These are phyloP conservation scores for Backusella circina DNA, from an alignment of 192 early-diverging fungal genomes.

Conservation along the genomic window DNA sequence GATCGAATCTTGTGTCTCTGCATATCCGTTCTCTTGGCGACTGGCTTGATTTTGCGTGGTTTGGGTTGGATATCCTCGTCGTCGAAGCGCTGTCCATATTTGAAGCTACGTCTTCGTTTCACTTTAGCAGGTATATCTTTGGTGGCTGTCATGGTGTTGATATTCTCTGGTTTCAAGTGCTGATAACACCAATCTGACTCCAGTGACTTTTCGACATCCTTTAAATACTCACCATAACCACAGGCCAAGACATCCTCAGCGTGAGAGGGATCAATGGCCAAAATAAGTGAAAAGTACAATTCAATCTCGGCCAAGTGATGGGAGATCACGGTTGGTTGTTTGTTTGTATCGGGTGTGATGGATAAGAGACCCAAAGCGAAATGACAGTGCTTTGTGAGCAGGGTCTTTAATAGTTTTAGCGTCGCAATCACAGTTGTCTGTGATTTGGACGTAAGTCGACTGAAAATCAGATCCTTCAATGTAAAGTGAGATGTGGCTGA, in stretches of 20 bases:
- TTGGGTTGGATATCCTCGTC: conserved; percentile 13
- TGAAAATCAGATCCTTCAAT: conserved; percentile 79
- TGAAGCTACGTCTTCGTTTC: conserved; percentile 45
- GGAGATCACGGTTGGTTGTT: conserved; percentile 37
- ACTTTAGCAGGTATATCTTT: conserved; percentile 21
- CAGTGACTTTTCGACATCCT: conserved; percentile 46
- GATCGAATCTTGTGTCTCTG: conserved; percentile 38
- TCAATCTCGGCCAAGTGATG: conserved; percentile 58
- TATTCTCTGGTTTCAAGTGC: conserved; percentile 31
- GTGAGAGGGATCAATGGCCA: conserved; percentile 47
- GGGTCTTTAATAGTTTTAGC: conserved; percentile 70
- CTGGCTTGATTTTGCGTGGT: conserved; percentile 7
- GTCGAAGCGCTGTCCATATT: conserved; percentile 41
- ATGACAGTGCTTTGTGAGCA: conserved; percentile 74
- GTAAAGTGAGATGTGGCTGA: conserved; percentile 58
- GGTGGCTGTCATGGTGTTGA: no score
- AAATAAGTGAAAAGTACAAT: conserved; percentile 54
- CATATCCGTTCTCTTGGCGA: conserved; percentile 23
- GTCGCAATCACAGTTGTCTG: conserved; percentile 83
- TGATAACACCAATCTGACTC: conserved; percentile 50
- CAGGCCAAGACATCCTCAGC: conserved; percentile 48
- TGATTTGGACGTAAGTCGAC: conserved; percentile 84
- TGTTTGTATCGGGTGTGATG: conserved; percentile 53
- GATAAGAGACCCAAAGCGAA: conserved; percentile 74
- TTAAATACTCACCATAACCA: conserved; percentile 54